Evolutionary conservation across 371 early-diverging fungal species (phyloP).

Genomic region (Nematocida minor): DNA sequence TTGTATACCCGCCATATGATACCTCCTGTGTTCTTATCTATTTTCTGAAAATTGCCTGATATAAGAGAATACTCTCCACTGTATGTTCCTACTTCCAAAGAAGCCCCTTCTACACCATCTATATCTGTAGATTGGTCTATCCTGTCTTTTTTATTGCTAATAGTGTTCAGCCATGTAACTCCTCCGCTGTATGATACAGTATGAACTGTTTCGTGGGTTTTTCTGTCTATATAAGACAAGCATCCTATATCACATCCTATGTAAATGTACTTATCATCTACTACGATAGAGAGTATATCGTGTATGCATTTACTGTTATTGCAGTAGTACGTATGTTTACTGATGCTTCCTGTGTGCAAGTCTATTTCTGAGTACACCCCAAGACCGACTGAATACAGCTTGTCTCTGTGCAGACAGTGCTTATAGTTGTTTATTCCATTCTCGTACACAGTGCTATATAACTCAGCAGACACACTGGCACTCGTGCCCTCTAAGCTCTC

Average conservation of each 20-base stretch:
- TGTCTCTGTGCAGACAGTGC: background rate
- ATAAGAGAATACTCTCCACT: slow-evolving; percentile 16
- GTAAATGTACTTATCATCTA: background rate
- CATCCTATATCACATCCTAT: slow-evolving; percentile 40
- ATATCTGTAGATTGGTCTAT: too few species aligned
- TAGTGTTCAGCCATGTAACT: slow-evolving; percentile 5
- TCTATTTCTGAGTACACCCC: slow-evolving; percentile 25
- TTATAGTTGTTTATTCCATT: background rate
- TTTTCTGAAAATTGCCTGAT: background rate
- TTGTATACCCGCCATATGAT: slow-evolving; percentile 30
- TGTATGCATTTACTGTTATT: background rate
- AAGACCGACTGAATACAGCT: background rate
- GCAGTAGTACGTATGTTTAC: background rate
- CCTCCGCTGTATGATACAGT: background rate
- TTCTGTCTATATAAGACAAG: background rate
- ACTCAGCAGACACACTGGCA: too few species aligned
- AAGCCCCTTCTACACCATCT: background rate
- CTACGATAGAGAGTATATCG: slow-evolving; percentile 9
- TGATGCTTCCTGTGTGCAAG: background rate
- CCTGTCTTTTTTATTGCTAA: background rate
- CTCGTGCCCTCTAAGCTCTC: too few species aligned
- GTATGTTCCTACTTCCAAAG: slow-evolving; percentile 47
- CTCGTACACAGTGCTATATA: background rate
- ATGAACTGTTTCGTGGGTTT: background rate
- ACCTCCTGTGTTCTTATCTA: background rate